These are phyloP conservation scores for Warburgia ugandensis DNA, from an alignment of 164 flowering plant species.

Conservation along the genomic window DNA sequence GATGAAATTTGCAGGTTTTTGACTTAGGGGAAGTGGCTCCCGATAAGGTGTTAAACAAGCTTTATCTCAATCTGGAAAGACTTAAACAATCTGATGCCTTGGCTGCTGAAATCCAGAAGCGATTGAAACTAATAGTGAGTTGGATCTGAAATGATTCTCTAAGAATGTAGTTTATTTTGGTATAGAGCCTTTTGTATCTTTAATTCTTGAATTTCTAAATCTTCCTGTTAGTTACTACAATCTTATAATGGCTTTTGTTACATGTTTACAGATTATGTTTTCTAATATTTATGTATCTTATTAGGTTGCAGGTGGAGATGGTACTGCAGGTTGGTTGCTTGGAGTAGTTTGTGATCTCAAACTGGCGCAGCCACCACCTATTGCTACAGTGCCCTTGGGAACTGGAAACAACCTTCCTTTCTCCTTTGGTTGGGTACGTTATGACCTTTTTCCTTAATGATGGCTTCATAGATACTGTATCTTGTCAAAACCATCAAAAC, in stretches of 20 bases:
- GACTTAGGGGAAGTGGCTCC: constrained; percentile 66
- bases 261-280: background rate
- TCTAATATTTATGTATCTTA: constrained; percentile 9
- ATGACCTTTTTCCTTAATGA: background rate
- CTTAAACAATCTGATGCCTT: constrained; percentile 38
- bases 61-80: constrained; percentile 48
- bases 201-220: background rate
- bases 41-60: constrained; percentile 48
- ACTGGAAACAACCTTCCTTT: constrained; percentile 90
- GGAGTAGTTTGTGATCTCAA: constrained; percentile 89
- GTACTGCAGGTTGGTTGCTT: constrained; percentile 92
- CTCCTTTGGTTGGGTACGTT: constrained; percentile 82
- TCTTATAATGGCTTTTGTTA: too few relatives aligned
- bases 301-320: constrained; percentile 99
- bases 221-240: too few relatives aligned
- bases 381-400: constrained; percentile 93
- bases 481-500: too few relatives aligned
- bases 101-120: constrained; percentile 43
- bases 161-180: background rate
- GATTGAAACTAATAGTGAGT: constrained; percentile 70
- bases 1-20: constrained; percentile 54
- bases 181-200: background rate
- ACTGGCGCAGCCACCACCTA: constrained; percentile 65
- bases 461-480: background rate
- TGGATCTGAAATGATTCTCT: background rate